Evolutionary conservation across 305 asterid genomes (phyloP), one percentile per base, ranked within the genome.

Genomic region (Fraxinus sp.): DNA sequence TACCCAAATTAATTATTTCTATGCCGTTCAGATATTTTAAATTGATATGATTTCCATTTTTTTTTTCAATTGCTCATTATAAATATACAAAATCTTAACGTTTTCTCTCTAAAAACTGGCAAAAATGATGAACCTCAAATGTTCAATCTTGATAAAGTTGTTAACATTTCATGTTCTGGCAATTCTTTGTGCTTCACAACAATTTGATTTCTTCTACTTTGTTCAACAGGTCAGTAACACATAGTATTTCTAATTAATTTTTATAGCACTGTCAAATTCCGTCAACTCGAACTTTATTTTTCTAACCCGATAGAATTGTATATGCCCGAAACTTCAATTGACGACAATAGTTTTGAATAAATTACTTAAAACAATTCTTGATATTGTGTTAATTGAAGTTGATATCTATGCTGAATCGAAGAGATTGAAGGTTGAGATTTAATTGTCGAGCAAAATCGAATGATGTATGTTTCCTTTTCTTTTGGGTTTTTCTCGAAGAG

Each of bases 201-300:
- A 89, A 59, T 94, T 94, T 68, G 97, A 93, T 87, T 94, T 94
- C 93, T 94, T 89, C 91, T 93, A 93, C 87, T 88, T 93, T 18
- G 98, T 94, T 85, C 97, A 92, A 79, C 93, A 90, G 97, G 98
- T 89, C 9, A 55, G 24, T 44, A 10, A 22, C 16, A 8, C 5
- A 22, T 0, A 22, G 14, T 59, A n/a, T 59, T 59, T n/a, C 3
- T 57, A 7, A 22, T 57, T 16, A 18, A 16, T 57, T 55, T 55
- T 6, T 55, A 55, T 55, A 0, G 66, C 52, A 1, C 1, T 41
- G 18, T 46, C 57, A 49, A 49, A 49, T 13, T 1, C 22, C 6
- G 64, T 5, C 64, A n/a, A 32, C 71, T 11, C 52, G 4, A 39
- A 9, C 87, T 39, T 39, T 8, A 39, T 39, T 39, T 39, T 39